Percentiles rank a stretch among this genome's conserved stretches.
phyloP scores from a whole-genome alignment of 257 asterid species.

The Knoxia roxburghii region DNA sequence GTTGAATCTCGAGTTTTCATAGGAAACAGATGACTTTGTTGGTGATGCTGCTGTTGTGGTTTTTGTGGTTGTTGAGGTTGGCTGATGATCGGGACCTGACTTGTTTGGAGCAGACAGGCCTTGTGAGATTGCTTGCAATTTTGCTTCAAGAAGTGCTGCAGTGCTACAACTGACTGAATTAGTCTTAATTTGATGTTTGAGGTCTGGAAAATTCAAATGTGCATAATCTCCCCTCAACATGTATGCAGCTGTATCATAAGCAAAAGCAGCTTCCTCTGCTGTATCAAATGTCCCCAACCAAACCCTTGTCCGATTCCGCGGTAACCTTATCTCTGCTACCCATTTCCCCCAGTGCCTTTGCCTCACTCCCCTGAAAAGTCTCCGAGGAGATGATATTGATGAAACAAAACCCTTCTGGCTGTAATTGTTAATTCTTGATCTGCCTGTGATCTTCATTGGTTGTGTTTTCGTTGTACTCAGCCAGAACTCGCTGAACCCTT shows the following conservation, averaged over 20 bases:
- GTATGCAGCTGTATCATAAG: slow-evolving; percentile 56
- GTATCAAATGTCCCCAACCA: slow-evolving; percentile 64
- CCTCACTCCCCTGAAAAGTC: slow-evolving; percentile 60
- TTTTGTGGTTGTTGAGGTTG: too few relatives aligned
- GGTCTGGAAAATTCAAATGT: slow-evolving; percentile 43
- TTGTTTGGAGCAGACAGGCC: slow-evolving; percentile 21
- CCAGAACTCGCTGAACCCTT: slow-evolving; percentile 50
- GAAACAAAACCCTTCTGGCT: slow-evolving; percentile 16
- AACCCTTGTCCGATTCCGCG: slow-evolving; percentile 47
- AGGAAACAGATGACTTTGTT: not conserved
- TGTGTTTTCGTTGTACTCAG: slow-evolving; percentile 57
- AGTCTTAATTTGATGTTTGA: slow-evolving; percentile 38
- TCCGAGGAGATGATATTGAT: slow-evolving; percentile 24
- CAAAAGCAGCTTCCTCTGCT: slow-evolving; percentile 57
- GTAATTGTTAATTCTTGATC: slow-evolving; percentile 14
- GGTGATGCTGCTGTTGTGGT: slow-evolving; percentile 6
- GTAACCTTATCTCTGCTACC: slow-evolving; percentile 58
- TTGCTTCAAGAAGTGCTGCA: slow-evolving; percentile 50
- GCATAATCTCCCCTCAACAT: slow-evolving; percentile 58
- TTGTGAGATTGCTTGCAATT: slow-evolving; percentile 40
- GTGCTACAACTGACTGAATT: slow-evolving; percentile 30
- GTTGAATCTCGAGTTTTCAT: slow-evolving; percentile 5
- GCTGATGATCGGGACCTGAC: not conserved
- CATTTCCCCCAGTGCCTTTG: slow-evolving; percentile 69
- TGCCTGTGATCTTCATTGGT: slow-evolving; percentile 42